A percentile compares a stretch with the other conserved stretches of the same genome.
Evolutionary conservation across 768 basidiomycete genomes (phyloP).

Genomic region (Xerocomus brunneocitrinus): DNA sequence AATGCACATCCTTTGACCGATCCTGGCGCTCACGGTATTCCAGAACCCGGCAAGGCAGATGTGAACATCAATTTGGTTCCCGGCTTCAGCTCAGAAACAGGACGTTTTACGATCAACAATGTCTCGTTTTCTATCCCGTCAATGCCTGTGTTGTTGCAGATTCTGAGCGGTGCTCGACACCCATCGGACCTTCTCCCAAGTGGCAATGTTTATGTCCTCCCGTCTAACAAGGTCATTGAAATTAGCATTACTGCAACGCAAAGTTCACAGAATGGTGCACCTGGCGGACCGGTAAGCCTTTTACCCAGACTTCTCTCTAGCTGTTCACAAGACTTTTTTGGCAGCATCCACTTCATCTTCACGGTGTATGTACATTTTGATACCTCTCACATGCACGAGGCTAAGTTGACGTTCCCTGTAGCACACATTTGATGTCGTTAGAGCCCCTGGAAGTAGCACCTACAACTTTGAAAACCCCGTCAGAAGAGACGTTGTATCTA

Average conservation of each 20-base stretch:
- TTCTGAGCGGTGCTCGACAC: constrained; percentile 18
- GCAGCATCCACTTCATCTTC: constrained; percentile 23
- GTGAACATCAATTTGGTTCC: constrained; percentile 20
- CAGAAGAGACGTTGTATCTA: constrained; percentile 46
- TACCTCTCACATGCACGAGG: neutral
- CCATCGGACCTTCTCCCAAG: neutral
- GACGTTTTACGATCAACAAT: constrained; percentile 7
- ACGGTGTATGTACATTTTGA: constrained; percentile 11
- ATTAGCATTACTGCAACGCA: constrained; percentile 16
- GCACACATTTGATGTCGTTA: constrained; percentile 41
- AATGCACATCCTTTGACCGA: constrained; percentile 17
- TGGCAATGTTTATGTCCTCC: constrained; percentile 15
- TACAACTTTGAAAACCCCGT: constrained; percentile 49
- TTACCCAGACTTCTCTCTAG: neutral
- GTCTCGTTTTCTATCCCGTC: constrained; percentile 5
- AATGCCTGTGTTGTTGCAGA: constrained; percentile 19
- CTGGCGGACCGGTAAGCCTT: constrained; percentile 31
- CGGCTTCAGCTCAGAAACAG: neutral
- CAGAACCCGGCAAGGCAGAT: constrained; percentile 22
- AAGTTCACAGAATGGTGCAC: constrained; percentile 1
- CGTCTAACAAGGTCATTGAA: constrained; percentile 12
- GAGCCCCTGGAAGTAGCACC: constrained; percentile 34
- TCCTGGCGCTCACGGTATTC: constrained; percentile 21
- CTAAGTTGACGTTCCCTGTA: constrained; percentile 5
- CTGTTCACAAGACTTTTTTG: neutral